Conservation (phyloP, 1,139 yeast genomes). For the Pichia sp. region DNA sequence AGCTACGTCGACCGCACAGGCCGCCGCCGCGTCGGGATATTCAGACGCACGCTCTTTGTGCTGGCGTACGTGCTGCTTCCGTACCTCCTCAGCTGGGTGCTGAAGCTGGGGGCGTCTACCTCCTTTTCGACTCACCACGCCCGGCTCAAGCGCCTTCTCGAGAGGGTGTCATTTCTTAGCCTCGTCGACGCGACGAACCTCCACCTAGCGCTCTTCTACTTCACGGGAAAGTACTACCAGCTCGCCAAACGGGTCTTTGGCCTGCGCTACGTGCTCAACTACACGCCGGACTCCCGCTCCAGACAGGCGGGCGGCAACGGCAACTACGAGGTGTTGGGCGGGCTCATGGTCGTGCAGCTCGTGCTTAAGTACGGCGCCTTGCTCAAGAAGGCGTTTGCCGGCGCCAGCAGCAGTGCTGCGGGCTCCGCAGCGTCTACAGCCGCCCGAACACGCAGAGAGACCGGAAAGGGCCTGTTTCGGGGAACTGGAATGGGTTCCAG, state of each 20-base stretch:
- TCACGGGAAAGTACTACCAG: constrained; percentile 75
- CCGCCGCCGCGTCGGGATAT: constrained; percentile 39
- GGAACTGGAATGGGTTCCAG: no score
- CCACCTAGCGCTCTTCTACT: constrained; percentile 78
- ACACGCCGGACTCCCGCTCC: constrained; percentile 42
- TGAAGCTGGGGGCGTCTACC: background rate
- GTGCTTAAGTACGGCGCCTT: constrained; percentile 38
- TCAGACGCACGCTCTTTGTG: constrained; percentile 49
- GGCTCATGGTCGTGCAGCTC: constrained; percentile 59
- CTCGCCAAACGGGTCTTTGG: constrained; percentile 75
- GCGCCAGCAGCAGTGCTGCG: no score
- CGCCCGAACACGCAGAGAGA: background rate
- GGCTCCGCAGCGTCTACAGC: no score
- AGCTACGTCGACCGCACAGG: constrained; percentile 47
- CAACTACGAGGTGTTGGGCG: constrained; percentile 76
- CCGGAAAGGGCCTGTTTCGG: background rate
- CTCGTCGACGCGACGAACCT: constrained; percentile 54
- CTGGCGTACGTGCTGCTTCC: constrained; percentile 56
- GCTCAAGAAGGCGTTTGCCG: background rate
- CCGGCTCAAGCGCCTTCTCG: constrained; percentile 5
- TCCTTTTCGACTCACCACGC: background rate
- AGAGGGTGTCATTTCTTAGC: constrained; percentile 36
- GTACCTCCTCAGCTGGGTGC: constrained; percentile 38
- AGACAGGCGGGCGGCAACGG: constrained; percentile 45
- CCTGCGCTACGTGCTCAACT: constrained; percentile 71